Conservation (phyloP, 495 filamentous ascomycete genomes). For the Hypoxylon fragiforme region DNA sequence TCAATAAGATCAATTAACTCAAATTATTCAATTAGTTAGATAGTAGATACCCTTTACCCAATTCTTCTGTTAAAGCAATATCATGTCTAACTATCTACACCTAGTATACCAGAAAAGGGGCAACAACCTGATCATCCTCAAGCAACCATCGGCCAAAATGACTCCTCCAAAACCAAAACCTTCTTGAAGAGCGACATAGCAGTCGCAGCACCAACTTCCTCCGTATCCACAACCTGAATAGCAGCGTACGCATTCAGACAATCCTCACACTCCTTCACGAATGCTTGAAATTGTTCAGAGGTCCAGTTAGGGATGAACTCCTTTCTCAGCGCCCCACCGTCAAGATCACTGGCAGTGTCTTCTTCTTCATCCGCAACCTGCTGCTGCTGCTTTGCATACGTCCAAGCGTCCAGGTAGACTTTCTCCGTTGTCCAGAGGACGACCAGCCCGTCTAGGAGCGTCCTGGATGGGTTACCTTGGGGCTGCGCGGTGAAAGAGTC, state of each 20-base stretch:
- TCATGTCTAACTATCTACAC: not conserved
- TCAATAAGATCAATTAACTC: no score
- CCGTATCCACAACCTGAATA: constrained; percentile 17
- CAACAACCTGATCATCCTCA: no score
- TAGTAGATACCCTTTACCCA: not conserved
- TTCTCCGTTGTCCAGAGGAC: constrained; percentile 77
- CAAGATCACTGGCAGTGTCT: constrained; percentile 46
- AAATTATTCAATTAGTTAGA: constrained; percentile 13
- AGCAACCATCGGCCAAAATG: constrained; percentile 51
- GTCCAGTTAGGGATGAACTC: constrained; percentile 72
- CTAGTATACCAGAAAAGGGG: no score
- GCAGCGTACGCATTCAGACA: constrained; percentile 42
- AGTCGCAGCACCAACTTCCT: constrained; percentile 41
- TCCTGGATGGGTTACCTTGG: constrained; percentile 28
- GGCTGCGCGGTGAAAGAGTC: constrained; percentile 26
- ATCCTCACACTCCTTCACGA: constrained; percentile 57
- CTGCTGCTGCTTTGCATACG: constrained; percentile 51
- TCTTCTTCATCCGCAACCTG: constrained; percentile 10
- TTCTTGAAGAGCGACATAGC: constrained; percentile 56
- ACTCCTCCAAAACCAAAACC: constrained; percentile 57
- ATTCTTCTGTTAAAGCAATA: no score
- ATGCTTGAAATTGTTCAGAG: constrained; percentile 58
- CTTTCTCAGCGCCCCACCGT: constrained; percentile 63
- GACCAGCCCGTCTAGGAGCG: constrained; percentile 63
- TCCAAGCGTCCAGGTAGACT: constrained; percentile 63